Evolutionary conservation across 768 basidiomycete species (phyloP).

Genomic region (Lactifluus rugatus): DNA sequence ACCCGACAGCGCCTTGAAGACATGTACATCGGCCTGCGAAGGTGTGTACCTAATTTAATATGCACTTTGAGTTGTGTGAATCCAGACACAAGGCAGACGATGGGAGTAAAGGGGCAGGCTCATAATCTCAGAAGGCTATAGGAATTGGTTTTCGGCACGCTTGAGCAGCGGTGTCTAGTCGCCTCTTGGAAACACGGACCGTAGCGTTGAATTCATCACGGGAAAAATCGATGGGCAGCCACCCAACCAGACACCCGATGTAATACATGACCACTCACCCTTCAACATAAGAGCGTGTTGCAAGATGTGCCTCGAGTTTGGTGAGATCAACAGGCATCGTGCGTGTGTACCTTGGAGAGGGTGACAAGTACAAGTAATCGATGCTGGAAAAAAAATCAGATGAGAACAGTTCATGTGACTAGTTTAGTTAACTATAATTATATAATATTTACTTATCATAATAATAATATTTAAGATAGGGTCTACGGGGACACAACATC

Average conservation of each 20-base stretch:
- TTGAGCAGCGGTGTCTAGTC: slow-evolving; percentile 81
- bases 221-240: slow-evolving; percentile 17
- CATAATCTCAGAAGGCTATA: slow-evolving; percentile 56
- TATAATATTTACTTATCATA: too few species aligned
- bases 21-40: slow-evolving; percentile 88
- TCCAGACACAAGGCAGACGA: background rate
- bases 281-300: slow-evolving; percentile 80
- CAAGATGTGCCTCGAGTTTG: slow-evolving; percentile 80
- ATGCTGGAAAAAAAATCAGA: background rate
- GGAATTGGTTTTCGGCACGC: slow-evolving; percentile 60
- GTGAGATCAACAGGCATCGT: slow-evolving; percentile 51
- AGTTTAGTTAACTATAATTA: too few species aligned
- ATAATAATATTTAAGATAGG: too few species aligned
- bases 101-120: slow-evolving; percentile 7
- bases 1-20: slow-evolving; percentile 71
- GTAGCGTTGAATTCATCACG: slow-evolving; percentile 69
- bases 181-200: slow-evolving; percentile 97
- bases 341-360: too few species aligned
- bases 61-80: background rate
- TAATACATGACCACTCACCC: slow-evolving; percentile 49
- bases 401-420: background rate
- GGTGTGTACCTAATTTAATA: slow-evolving; percentile 60
- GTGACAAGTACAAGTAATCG: background rate
- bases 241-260: background rate
- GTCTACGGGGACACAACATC: too few species aligned